Conservation (phyloP, 1,139 yeast genomes). For the Debaryomyces sp. region DNA sequence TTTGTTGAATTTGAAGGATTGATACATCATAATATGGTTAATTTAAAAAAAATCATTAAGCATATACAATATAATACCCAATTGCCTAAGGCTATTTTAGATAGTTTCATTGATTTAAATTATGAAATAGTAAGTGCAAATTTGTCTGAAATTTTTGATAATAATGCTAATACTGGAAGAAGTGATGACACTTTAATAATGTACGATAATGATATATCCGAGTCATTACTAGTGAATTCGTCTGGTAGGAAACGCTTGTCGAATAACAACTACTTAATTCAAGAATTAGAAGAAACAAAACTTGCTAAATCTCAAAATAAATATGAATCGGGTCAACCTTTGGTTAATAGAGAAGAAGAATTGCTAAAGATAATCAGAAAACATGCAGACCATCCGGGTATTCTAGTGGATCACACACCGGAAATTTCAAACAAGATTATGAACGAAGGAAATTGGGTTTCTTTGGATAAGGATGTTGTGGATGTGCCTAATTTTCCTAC, state of each 20-base stretch:
- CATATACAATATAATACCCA: constrained; percentile 45
- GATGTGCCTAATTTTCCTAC: constrained; percentile 51
- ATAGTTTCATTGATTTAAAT: constrained; percentile 32
- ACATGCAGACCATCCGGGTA: constrained; percentile 67
- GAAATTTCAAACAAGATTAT: constrained; percentile 52
- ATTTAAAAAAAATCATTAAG: constrained; percentile 45
- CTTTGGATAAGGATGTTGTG: constrained; percentile 22
- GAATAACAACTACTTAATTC: constrained; percentile 22
- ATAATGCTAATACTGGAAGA: constrained; percentile 14
- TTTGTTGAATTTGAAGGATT: constrained; percentile 56
- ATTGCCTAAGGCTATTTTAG: constrained; percentile 51
- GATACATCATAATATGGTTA: constrained; percentile 40
- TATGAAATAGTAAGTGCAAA: constrained; percentile 30
- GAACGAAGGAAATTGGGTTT: constrained; percentile 26
- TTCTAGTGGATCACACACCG: constrained; percentile 54
- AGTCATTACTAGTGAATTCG: constrained; percentile 29
- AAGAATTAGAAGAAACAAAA: constrained; percentile 15
- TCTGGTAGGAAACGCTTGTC: constrained; percentile 28
- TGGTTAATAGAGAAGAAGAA: constrained; percentile 24
- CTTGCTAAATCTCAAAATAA: constrained; percentile 9
- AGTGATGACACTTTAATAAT: constrained; percentile 25
- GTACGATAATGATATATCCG: constrained; percentile 28
- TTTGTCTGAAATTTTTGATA: constrained; percentile 2
- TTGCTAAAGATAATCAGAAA: constrained; percentile 34
- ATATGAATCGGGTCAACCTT: constrained; percentile 1